Evolutionary conservation across 1,139 yeast genomes (phyloP).

Genomic region (Meyerozyma athensensis): DNA sequence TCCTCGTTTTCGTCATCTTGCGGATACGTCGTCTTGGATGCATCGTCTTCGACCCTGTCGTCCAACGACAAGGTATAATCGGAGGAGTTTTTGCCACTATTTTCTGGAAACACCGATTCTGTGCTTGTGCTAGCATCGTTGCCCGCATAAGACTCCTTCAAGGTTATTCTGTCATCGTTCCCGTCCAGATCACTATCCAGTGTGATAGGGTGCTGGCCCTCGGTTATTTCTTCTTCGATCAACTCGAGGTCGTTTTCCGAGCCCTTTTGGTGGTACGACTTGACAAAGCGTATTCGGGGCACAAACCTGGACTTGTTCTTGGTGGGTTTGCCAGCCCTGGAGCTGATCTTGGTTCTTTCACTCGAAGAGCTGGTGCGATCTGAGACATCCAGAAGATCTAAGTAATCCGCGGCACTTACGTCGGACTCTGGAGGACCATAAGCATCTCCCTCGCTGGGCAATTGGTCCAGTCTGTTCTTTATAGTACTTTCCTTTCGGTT

Average conservation of each 20-base stretch:
- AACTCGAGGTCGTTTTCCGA: constrained; percentile 1
- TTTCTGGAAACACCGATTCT: background rate
- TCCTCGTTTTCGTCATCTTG: constrained; percentile 9
- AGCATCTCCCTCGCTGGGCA: no score
- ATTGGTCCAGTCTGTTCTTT: no score
- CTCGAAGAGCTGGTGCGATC: background rate
- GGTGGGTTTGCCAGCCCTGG: background rate
- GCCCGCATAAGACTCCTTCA: background rate
- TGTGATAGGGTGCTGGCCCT: background rate
- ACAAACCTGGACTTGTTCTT: background rate
- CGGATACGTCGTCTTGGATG: background rate
- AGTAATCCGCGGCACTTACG: background rate
- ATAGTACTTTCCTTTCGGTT: no score
- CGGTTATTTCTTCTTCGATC: constrained; percentile 1
- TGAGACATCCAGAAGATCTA: background rate
- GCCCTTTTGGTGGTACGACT: background rate
- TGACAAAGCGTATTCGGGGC: constrained; percentile 1
- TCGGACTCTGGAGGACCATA: background rate
- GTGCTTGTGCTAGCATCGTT: background rate
- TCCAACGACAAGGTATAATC: background rate
- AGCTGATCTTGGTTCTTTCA: background rate
- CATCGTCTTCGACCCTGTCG: background rate
- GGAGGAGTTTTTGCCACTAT: background rate
- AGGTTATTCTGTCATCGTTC: background rate
- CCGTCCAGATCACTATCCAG: background rate